Base-by-base conservation (phyloP, 805 yeast genomes). In the Sugiyamaella valdiviana region DNA sequence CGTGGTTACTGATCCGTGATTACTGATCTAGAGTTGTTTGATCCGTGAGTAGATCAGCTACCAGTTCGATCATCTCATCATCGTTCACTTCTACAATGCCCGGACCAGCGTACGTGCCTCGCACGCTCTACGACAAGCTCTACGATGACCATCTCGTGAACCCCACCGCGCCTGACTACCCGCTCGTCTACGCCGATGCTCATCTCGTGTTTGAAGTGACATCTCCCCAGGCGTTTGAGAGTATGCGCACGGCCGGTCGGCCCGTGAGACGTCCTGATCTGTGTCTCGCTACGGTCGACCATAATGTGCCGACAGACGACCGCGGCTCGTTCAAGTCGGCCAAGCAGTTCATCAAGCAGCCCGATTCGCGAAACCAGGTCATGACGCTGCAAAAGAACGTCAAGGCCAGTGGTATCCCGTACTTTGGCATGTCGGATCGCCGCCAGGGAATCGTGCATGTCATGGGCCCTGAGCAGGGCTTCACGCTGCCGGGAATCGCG, bases 391-490 rank as follows among this genome's bases (percentile, higher is more conserved):
- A 91, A 67, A 82, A 86, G 62, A 91, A 93, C 62, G 98, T 93
- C 57, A 80, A 80, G 65, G 87, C 82, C 56, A 91, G 90, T 60
- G 90, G 79, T 60, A 83, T 91, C 36, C 83, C 95, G 9, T 91
- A 82, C 66, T 89, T 91, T 55, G 98, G 98, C 59, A 87, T 91
- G 95, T 75, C 81, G 50, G 97, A 91, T 69, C 76, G 76, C 53
- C 82, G 97, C 70, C 99, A 91, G 71, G 98, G 99, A 60, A 91
- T 91, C 64, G 98, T 93, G 47, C 99, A 93, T 68, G 87, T 91
- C 57, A 95, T 91, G 53, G 99, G 98, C 42, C 99, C 98, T 32
- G 98, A 91, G 68, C 97, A 93, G 71, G 98, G 97, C 45, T 91
- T 91, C 71, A 93, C 98, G 26, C 75, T 91, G 47, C 98, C 98